Evolutionary conservation across 306 rosid species (phyloP).

Genomic region (Cicer chorassanicum): DNA sequence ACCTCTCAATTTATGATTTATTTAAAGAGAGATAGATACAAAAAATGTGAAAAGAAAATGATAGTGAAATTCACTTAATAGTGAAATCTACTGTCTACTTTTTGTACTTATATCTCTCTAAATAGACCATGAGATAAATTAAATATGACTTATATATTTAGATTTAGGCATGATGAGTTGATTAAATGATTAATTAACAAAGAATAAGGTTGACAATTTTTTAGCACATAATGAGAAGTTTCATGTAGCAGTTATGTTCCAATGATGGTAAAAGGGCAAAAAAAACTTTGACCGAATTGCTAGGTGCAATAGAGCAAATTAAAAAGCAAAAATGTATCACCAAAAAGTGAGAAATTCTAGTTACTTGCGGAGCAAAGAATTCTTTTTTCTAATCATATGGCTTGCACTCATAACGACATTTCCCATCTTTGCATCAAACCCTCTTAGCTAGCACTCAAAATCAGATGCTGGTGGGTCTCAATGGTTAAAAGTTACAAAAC

Average conservation of each 20-base stretch:
- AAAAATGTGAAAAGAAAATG: too few relatives aligned
- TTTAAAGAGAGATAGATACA: too few relatives aligned
- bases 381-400: slow-evolving; percentile 58
- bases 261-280: slow-evolving; percentile 57
- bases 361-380: slow-evolving; percentile 62
- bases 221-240: slow-evolving; percentile 51
- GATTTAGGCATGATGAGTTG: slow-evolving; percentile 47
- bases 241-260: slow-evolving; percentile 62
- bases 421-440: slow-evolving; percentile 48
- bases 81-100: too few relatives aligned
- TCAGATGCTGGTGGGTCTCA: slow-evolving; percentile 35
- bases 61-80: too few relatives aligned
- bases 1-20: too few relatives aligned
- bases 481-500: slow-evolving; percentile 12
- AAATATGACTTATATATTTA: slow-evolving; percentile 21
- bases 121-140: too few relatives aligned
- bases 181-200: not conserved
- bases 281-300: slow-evolving; percentile 56
- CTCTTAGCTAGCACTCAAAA: slow-evolving; percentile 47
- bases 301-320: slow-evolving; percentile 39
- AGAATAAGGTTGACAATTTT: slow-evolving; percentile 37
- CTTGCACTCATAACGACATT: slow-evolving; percentile 56
- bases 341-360: slow-evolving; percentile 55
- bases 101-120: too few relatives aligned
- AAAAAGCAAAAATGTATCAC: slow-evolving; percentile 40